phyloP scores from a whole-genome alignment of 2,329 filamentous ascomycete species.

The Pseudocercospora cruenta region DNA sequence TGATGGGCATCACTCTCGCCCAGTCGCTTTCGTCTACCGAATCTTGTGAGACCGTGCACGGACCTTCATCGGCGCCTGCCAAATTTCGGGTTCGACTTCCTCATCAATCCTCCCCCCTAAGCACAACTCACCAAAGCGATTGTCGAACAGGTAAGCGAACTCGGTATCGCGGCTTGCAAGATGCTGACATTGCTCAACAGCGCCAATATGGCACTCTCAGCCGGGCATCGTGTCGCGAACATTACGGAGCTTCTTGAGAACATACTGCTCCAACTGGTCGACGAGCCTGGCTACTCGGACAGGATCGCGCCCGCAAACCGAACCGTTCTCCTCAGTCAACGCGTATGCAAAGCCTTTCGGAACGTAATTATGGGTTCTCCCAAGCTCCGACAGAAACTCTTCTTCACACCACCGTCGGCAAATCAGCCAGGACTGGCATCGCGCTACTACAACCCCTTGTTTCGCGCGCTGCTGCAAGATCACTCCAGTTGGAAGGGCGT shows the following conservation, averaged over 20 bases:
- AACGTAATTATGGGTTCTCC: neutral
- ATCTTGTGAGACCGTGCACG: too few relatives aligned
- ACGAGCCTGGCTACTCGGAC: too few relatives aligned
- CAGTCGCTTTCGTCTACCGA: too few relatives aligned
- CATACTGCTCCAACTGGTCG: neutral
- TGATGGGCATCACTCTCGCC: too few relatives aligned
- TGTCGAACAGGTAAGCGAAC: neutral
- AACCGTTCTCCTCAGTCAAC: neutral
- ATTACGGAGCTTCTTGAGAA: conserved; percentile 1
- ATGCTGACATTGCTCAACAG: neutral
- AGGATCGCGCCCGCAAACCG: neutral
- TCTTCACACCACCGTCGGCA: neutral
- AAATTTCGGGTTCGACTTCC: too few relatives aligned
- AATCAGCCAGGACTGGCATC: too few relatives aligned
- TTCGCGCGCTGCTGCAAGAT: too few relatives aligned
- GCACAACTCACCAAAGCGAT: neutral
- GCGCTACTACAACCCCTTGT: too few relatives aligned
- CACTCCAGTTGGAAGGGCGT: too few relatives aligned
- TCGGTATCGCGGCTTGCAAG: neutral
- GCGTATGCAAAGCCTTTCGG: neutral
- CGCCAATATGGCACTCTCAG: neutral
- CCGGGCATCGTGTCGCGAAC: neutral
- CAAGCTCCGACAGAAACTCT: neutral
- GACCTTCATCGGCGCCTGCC: too few relatives aligned
- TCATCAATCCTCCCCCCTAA: too few relatives aligned